Base-by-base conservation (phyloP, 345 rosid genomes). In the Heritiera littoralis region DNA sequence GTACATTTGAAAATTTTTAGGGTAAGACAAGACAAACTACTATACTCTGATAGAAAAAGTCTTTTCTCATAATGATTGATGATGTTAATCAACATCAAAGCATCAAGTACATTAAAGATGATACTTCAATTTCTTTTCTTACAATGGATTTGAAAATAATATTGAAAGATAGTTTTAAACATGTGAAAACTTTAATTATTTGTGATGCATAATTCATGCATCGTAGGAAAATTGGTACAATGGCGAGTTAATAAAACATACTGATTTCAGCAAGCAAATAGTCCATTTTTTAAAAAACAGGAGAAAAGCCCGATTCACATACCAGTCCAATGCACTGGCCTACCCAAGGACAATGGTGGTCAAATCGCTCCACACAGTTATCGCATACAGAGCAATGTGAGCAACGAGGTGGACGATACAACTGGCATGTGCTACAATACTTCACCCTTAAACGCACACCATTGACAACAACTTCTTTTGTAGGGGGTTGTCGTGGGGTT, bases 241-340 rank as follows among this genome's bases (percentile, higher is more conserved):
- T 66, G n/a, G 48, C 48, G 4, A 66, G 2, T 65, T 35, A 5
- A 7, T 28, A 61, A 20, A 30, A 13, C 58, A 9, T 14, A 6
- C 12, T 38, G 49, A 66, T 15, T 66, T 40, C 48, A 54, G 54
- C 72, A 18, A 73, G 49, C 8, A 68, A n/a, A 46, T n/a, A 58
- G 11, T 4, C 41, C 7, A 66, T 58, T 20, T 40, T 32, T n/a
- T 51, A 2, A 80, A 70, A 9, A 40, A n/a, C 67, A 59, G 41
- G 30, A 41, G 43, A 13, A 66, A 35, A 41, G 51, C 7, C 1
- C 28, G 45, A 83, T 4, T 28, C 35, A 80, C 83, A 18, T 87
- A 89, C 92, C 86, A 79, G 35, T 69, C 92, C 92, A n/a, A 89
- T 86, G 88, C 92, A 89, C 65, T 89, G 92, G 65, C 92, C 92